Evolutionary conservation across 2,329 filamentous ascomycete species (phyloP).

Genomic region (Stagonosporopsis cucurbitacearum): DNA sequence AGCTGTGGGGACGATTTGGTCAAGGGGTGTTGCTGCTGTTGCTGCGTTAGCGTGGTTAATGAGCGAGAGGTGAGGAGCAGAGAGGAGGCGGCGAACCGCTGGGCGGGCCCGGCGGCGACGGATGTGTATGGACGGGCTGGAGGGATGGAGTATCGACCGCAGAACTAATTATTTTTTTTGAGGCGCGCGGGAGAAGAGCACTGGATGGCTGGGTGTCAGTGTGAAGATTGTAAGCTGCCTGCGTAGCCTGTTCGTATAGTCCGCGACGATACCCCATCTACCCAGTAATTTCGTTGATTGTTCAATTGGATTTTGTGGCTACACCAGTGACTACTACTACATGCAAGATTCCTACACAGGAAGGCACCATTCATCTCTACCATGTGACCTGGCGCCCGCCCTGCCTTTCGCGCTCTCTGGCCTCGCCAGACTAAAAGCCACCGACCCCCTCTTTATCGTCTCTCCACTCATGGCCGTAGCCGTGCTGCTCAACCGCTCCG

Average conservation of each 20-base stretch:
- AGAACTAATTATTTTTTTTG: too few species aligned
- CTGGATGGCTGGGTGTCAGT: neutral
- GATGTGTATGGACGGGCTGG: constrained; percentile 39
- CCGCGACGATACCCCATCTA: neutral
- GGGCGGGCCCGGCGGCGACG: constrained; percentile 47
- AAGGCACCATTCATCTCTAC: neutral
- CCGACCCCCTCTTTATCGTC: neutral
- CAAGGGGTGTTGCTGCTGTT: constrained; percentile 50
- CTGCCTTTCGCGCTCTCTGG: neutral
- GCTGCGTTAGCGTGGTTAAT: constrained; percentile 53
- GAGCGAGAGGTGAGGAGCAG: constrained; percentile 54
- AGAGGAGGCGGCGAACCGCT: constrained; percentile 51
- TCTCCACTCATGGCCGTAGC: neutral
- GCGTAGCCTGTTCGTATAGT: neutral
- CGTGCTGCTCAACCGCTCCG: neutral
- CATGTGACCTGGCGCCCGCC: neutral
- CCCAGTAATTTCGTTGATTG: neutral
- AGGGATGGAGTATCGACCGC: constrained; percentile 47
- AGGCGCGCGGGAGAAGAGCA: neutral
- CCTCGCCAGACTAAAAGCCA: neutral
- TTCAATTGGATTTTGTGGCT: neutral
- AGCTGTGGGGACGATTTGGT: constrained; percentile 44
- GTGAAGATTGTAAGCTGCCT: neutral
- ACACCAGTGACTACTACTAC: too few species aligned
- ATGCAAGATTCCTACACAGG: neutral